Base-by-base conservation (phyloP, 768 basidiomycete species). In the Pilatotrama ljubarskyi region DNA sequence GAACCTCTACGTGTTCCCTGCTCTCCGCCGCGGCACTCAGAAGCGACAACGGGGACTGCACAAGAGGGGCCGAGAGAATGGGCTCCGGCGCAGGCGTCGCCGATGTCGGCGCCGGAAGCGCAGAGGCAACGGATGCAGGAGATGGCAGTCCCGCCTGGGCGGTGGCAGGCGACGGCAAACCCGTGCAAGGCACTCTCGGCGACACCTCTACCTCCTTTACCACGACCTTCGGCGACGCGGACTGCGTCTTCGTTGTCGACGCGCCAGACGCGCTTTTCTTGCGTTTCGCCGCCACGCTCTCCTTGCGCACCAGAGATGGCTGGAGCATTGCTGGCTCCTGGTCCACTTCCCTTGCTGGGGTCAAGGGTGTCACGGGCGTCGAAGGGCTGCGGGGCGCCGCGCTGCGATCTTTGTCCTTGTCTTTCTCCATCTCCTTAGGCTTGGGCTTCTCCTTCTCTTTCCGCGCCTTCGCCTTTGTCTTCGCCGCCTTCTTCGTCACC, bases 231-330 rank as follows among this genome's bases (percentile, higher is more conserved):
- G 55, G 46, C n/a, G 25, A 26, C 42, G 18, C 26, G 1, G 40
- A 42, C 37, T 29, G 24, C 25, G 24, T n/a, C 14, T 22, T 17
- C 8, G 20, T 18, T 3, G 9, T 18, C 52, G 25, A 15, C n/a
- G 54, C 44, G 7, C 43, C 55, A 13, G 49, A 50, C 29, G 32
- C 47, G 26, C 29, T 50, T 14, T 44, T 49, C 47, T 41, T 57
- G 15, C 38, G 37, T 37, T 44, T 47, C 48, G 22, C 32, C 43
- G 54, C 36, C 25, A 20, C n/a, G 25, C 55, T 35, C 29, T 54
- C 59, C 22, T 48, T 48, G 47, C 51, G 50, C 32, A 54, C 55
- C 2, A 62, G 43, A 8, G 61, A 53, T 4, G 61, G 61, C 44
- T 40, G 26, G 20, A 57, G 55, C 25, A 61, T 17, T 25, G 15